A percentile compares a stretch with the other conserved stretches of the same genome.
Evolutionary conservation across 1,139 yeast genomes (phyloP).

Genomic region (Pneumocystis murina): DNA sequence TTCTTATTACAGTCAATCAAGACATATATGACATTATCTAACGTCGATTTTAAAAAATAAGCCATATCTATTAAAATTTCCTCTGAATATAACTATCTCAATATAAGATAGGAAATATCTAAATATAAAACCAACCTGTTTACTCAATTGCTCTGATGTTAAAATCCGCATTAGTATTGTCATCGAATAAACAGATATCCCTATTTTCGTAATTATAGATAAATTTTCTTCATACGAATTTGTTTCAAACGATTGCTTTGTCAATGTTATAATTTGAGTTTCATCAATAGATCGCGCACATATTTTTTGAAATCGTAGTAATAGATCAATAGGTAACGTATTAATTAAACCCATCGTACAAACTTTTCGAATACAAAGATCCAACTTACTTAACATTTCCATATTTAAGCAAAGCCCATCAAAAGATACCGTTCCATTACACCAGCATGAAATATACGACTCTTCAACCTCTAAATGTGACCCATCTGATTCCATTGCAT

Average conservation of each 20-base stretch:
- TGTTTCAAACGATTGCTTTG: not conserved
- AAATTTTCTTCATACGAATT: not conserved
- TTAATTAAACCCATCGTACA: not conserved
- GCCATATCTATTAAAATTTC: constrained; percentile 30
- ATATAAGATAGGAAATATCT: not conserved
- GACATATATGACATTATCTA: constrained; percentile 28
- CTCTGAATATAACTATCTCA: constrained; percentile 28
- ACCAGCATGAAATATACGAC: not conserved
- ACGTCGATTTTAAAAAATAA: constrained; percentile 26
- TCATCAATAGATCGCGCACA: not conserved
- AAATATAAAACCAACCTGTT: not conserved
- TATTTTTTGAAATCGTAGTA: not conserved
- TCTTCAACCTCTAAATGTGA: not conserved
- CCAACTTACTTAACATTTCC: not conserved
- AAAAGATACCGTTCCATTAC: not conserved
- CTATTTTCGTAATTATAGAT: not conserved
- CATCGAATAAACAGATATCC: not conserved
- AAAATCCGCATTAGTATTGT: not conserved
- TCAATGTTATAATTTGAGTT: not conserved
- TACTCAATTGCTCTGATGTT: not conserved
- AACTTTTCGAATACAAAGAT: not conserved
- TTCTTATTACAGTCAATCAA: not conserved
- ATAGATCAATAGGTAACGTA: not conserved
- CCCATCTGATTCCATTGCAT: not conserved
- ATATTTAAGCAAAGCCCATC: not conserved